Conservation (phyloP, 176 grass and related monocot species). For the Typha latifolia region DNA sequence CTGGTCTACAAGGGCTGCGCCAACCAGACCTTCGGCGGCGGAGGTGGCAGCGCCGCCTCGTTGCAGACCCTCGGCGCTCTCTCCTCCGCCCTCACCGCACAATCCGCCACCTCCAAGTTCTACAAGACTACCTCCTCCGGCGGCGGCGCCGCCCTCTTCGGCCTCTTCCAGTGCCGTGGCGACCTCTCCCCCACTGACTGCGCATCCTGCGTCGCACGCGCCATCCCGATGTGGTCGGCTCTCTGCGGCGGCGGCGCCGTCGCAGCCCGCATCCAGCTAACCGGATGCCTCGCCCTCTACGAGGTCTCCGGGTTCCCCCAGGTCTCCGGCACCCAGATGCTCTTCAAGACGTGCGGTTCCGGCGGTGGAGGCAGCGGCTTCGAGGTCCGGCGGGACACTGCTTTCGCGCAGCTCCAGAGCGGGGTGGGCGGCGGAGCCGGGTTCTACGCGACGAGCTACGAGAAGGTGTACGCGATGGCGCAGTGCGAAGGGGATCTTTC, state of each 20-base stretch:
- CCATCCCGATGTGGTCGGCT: constrained; percentile 49
- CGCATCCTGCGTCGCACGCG: constrained; percentile 58
- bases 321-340: constrained; percentile 82
- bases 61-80: constrained; percentile 31
- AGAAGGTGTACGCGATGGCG: constrained; percentile 76
- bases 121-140: constrained; percentile 53
- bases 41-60: neutral
- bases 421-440: constrained; percentile 34
- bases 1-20: constrained; percentile 96
- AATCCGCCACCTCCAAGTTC: constrained; percentile 63
- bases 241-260: constrained; percentile 51
- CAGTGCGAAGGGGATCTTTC: constrained; percentile 98
- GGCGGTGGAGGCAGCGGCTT: constrained; percentile 49
- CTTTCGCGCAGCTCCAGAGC: constrained; percentile 60
- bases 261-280: constrained; percentile 74
- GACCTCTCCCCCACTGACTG: constrained; percentile 69
- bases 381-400: constrained; percentile 66
- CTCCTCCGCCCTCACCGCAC: constrained; percentile 40
- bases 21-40: constrained; percentile 55
- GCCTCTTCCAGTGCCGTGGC: constrained; percentile 92
- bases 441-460: constrained; percentile 74
- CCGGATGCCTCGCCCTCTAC: constrained; percentile 79
- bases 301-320: constrained; percentile 82
- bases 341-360: constrained; percentile 83
- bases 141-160: constrained; percentile 39